Evolutionary conservation across 306 rosid species (phyloP).

Genomic region (Mimosa pudica): DNA sequence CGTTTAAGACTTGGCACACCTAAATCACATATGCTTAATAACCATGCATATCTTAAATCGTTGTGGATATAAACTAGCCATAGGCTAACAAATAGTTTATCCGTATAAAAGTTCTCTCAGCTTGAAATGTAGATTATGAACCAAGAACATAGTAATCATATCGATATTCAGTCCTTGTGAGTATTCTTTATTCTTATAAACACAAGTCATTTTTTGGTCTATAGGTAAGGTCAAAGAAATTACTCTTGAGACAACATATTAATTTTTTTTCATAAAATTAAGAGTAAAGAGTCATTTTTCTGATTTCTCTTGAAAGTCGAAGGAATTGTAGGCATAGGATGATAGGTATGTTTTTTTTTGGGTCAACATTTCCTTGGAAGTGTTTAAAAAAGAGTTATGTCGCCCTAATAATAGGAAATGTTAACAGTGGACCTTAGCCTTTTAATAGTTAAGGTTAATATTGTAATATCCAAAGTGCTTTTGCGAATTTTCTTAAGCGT

Average conservation of each 20-base stretch:
- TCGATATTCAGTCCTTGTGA: background rate
- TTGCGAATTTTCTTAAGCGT: too few relatives aligned
- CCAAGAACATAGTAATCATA: background rate
- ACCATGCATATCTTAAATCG: slow-evolving; percentile 11
- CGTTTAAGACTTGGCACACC: slow-evolving; percentile 91
- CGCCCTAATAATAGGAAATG: too few relatives aligned
- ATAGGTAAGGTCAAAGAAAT: background rate
- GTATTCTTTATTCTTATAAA: background rate
- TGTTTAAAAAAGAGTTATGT: too few relatives aligned
- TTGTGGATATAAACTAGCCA: background rate
- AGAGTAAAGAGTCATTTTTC: too few relatives aligned
- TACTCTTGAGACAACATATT: background rate
- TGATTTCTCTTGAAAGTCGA: too few relatives aligned
- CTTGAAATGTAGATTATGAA: background rate
- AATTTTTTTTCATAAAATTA: background rate
- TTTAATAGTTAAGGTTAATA: too few relatives aligned
- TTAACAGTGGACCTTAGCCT: too few relatives aligned
- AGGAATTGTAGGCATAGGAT: too few relatives aligned
- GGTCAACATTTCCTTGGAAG: too few relatives aligned
- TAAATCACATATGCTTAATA: slow-evolving; percentile 39
- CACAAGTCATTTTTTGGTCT: background rate
- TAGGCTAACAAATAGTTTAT: too few relatives aligned
- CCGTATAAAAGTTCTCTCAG: background rate
- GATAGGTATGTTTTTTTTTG: too few relatives aligned
- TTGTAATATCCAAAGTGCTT: too few relatives aligned